These are phyloP conservation scores for Bipolaris zeicola DNA, from an alignment of 2,329 filamentous ascomycete genomes.

Conservation along the genomic window DNA sequence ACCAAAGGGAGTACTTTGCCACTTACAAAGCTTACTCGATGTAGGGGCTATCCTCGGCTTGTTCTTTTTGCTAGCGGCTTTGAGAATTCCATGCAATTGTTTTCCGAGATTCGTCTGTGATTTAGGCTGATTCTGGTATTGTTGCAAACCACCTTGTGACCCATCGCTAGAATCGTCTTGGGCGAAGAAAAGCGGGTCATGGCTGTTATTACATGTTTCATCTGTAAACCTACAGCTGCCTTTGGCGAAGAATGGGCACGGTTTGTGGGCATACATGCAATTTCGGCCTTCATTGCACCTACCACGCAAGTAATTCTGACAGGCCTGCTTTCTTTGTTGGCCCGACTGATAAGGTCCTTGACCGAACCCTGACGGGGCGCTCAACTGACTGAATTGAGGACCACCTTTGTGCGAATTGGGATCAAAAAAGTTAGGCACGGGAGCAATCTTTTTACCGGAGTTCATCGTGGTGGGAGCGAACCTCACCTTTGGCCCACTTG, in stretches of 20 bases:
- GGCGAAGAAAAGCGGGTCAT: background rate
- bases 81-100: background rate
- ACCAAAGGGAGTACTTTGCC: background rate
- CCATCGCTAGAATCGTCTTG: background rate
- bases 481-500: background rate
- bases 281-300: background rate
- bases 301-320: background rate
- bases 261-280: conserved; percentile 1
- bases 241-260: background rate
- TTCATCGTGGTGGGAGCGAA: background rate
- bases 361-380: background rate
- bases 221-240: background rate
- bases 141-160: background rate
- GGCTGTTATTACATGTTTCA: background rate
- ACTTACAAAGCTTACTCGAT: background rate
- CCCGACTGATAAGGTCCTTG: background rate
- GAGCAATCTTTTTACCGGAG: too few relatives aligned
- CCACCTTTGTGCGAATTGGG: background rate
- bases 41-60: background rate
- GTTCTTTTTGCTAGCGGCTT: background rate
- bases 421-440: background rate
- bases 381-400: background rate
- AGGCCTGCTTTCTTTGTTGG: background rate
- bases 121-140: background rate
- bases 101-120: background rate